Base-by-base conservation (phyloP, 2,329 filamentous ascomycete genomes). In the Ascochyta pisi region DNA sequence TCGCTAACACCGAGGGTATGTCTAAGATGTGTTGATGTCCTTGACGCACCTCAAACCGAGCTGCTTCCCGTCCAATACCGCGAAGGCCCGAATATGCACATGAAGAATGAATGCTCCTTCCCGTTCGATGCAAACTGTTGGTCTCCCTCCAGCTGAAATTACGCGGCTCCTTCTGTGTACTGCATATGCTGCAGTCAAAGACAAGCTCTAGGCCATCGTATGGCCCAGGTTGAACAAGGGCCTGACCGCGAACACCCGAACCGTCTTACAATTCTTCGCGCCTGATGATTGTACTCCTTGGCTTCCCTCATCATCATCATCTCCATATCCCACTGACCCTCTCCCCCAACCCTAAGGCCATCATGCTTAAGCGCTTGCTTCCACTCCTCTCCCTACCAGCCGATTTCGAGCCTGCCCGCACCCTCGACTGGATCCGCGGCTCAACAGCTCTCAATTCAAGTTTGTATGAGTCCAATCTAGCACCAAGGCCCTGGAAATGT, bases 391-490 rank as follows among this genome's bases (percentile, higher is more conserved):
- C 60, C 40, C 64, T 59, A 2, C 46, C 59, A 26, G 47, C 44
- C 33, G 39, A 37, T 39, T 50, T 40, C 16, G 45, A 46, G 22
- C 31, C 50, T 19, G 41, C 43, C 31, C 50, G 45, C 35, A 22
- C 56, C 19, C 51, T 53, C 29, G 43, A 35, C 19, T 57, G 50
- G 4, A 64, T 56, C 47, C 67, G 60, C 19, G 65, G 61, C 47
- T 69, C 69, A 13, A 71, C 67, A 27, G 59, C 62, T 43, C 67
- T 61, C 48, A 72, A 43, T 29, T 70, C 66, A 43, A 73, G 50
- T 51, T 60, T 68, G 44, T 62, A 66, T 8, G 42, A 63, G 12
- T 67, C 58, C 6, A 62, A 34, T 29, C 60, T 66, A 24, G 66
- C 70, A 31, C 69, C 69, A 15, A 69, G 50, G 15, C 57, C 57